These are phyloP conservation scores for Ceratocystis harringtonii DNA, from an alignment of 2,329 filamentous ascomycete genomes.

Conservation along the genomic window DNA sequence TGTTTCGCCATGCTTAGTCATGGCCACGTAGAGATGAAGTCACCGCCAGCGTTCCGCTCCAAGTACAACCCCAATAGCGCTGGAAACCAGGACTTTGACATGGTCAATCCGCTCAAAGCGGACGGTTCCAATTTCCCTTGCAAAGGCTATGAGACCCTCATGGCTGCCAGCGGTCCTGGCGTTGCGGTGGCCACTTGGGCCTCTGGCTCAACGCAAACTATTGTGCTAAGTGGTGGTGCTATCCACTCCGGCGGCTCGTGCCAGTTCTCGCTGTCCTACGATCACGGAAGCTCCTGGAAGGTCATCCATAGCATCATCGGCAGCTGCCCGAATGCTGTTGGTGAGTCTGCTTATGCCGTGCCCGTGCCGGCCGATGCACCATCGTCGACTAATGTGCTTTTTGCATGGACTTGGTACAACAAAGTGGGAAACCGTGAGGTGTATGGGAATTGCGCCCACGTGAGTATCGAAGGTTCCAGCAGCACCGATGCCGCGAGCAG, in stretches of 20 bases:
- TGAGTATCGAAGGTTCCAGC: conserved; percentile 30
- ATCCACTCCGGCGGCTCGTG: conserved; percentile 46
- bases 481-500: conserved; percentile 26
- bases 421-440: conserved; percentile 49
- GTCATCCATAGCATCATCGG: conserved; percentile 31
- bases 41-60: conserved; percentile 23
- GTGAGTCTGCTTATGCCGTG: conserved; percentile 35
- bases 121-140: conserved; percentile 44
- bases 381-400: conserved; percentile 32
- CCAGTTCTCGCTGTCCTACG: conserved; percentile 46
- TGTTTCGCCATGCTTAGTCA: conserved; percentile 13
- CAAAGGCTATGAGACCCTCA: conserved; percentile 31
- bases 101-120: conserved; percentile 40
- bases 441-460: conserved; percentile 54
- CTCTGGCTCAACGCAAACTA: conserved; percentile 37
- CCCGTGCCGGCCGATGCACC: conserved; percentile 38
- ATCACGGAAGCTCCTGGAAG: conserved; percentile 43
- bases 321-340: conserved; percentile 24
- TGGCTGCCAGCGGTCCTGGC: conserved; percentile 23
- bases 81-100: conserved; percentile 37
- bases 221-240: conserved; percentile 39
- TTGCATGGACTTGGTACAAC: conserved; percentile 52
- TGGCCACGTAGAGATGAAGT: conserved; percentile 24
- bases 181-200: conserved; percentile 35
- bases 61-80: conserved; percentile 21